phyloP scores from a whole-genome alignment of 345 rosid species.

The Eutrema heterophyllum region DNA sequence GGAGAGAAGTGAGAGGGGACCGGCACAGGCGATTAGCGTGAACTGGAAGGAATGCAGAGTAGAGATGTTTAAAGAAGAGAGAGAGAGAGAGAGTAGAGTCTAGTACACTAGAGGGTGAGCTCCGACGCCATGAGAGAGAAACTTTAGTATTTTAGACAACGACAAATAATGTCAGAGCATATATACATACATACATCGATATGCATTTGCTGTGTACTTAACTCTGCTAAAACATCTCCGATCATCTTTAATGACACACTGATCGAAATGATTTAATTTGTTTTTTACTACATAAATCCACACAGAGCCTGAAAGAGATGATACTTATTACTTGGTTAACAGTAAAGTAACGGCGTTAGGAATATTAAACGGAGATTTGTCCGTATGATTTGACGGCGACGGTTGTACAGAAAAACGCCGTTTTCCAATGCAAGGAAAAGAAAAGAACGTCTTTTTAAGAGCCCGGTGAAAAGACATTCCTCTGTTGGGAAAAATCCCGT shows the following conservation, averaged over 20 bases:
- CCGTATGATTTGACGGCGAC: constrained; percentile 31
- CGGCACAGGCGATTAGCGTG: constrained; percentile 79
- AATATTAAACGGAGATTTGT: not conserved
- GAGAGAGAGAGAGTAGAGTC: constrained; percentile 27
- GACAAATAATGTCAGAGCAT: constrained; percentile 28
- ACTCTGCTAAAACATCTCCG: constrained; percentile 20
- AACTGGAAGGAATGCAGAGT: constrained; percentile 45
- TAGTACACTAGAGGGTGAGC: constrained; percentile 19
- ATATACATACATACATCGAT: not conserved
- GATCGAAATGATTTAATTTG: constrained; percentile 15
- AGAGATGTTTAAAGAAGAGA: constrained; percentile 53
- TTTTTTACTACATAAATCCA: not conserved
- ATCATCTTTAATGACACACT: constrained; percentile 18
- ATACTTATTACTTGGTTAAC: constrained; percentile 28
- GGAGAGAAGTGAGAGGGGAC: constrained; percentile 14
- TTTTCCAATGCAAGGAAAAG: constrained; percentile 25
- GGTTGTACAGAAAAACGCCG: constrained; percentile 23
- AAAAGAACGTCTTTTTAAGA: constrained; percentile 8
- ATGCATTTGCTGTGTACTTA: not conserved
- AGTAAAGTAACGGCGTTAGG: constrained; percentile 65
- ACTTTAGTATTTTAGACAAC: constrained; percentile 6
- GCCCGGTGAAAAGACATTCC: constrained; percentile 23
- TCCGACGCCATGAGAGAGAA: constrained; percentile 19
- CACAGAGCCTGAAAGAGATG: not conserved
- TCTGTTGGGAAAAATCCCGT: not conserved